phyloP scores from a whole-genome alignment of 139 green algal genomes.

The Edaphochlamys debaryana region DNA sequence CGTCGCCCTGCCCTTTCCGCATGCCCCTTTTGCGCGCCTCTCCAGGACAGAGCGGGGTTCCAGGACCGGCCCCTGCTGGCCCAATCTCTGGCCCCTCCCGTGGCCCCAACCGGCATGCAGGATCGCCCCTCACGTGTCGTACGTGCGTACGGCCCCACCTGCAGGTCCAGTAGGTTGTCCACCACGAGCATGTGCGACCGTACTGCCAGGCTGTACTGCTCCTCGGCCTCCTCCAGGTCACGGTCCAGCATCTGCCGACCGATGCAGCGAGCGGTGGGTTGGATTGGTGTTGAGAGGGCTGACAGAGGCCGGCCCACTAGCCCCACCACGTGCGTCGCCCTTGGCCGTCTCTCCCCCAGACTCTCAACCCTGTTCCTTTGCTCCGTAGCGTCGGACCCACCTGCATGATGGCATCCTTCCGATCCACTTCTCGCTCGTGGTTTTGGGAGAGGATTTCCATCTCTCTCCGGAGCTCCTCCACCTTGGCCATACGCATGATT shows the following conservation, averaged over 20 bases:
- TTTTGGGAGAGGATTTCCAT: conserved; percentile 85
- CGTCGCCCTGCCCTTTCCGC: too few species aligned
- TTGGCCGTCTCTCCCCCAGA: too few species aligned
- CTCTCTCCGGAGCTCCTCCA: conserved; percentile 82
- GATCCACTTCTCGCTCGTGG: conserved; percentile 85
- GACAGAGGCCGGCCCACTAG: too few species aligned
- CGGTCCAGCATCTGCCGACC: conserved; percentile 80
- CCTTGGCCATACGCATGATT: conserved; percentile 89
- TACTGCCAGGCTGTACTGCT: conserved; percentile 81
- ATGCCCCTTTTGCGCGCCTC: too few species aligned
- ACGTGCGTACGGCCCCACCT: conserved; percentile 50
- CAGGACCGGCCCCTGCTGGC: too few species aligned
- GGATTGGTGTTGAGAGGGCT: not conserved
- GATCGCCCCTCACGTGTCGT: too few species aligned
- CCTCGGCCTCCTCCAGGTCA: conserved; percentile 89
- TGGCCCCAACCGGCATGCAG: too few species aligned
- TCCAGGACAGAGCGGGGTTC: too few species aligned
- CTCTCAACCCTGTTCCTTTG: too few species aligned
- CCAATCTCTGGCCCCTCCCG: too few species aligned
- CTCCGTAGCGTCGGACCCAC: conserved; percentile 42
- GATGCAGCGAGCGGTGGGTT: not conserved
- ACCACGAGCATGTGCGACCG: conserved; percentile 76
- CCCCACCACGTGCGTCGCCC: too few species aligned
- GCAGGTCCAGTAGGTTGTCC: conserved; percentile 81
- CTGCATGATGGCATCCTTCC: conserved; percentile 88